Evolutionary conservation across 345 rosid species (phyloP).

Genomic region (Brassica napus): DNA sequence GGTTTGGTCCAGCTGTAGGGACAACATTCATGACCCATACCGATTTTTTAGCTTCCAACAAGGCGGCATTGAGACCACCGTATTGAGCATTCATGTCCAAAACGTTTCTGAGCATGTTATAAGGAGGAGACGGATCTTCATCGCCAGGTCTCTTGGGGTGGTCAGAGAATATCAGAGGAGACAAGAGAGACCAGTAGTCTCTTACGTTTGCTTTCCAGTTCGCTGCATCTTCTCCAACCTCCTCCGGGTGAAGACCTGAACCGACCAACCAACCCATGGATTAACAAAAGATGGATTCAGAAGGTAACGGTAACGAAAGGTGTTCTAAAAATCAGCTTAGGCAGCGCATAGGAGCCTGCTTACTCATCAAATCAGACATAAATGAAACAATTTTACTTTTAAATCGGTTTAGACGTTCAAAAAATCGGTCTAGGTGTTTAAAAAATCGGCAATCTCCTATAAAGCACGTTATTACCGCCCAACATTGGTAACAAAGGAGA

Average conservation of each 20-base stretch:
- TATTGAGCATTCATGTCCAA: conserved; percentile 95
- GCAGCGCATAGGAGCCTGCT: too few species aligned
- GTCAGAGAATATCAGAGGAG: conserved; percentile 97
- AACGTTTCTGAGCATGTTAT: conserved; percentile 94
- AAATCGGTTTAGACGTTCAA: too few species aligned
- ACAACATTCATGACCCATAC: conserved; percentile 99
- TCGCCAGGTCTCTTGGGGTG: conserved; percentile 99
- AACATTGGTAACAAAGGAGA: conserved; percentile 13
- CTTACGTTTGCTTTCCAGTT: conserved; percentile 59
- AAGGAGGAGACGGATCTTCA: conserved; percentile 97
- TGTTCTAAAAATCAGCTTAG: not conserved
- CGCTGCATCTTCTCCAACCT: conserved; percentile 60
- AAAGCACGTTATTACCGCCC: not conserved
- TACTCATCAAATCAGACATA: too few species aligned
- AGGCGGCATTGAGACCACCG: conserved; percentile 86
- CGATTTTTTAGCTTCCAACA: conserved; percentile 77
- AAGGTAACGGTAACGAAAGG: not conserved
- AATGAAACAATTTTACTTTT: too few species aligned
- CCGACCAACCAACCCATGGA: conserved; percentile 14
- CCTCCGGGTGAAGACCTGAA: conserved; percentile 72
- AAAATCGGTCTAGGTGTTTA: too few species aligned
- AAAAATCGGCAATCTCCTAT: not conserved
- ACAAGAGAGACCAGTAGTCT: conserved; percentile 94
- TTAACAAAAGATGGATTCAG: conserved; percentile 8
- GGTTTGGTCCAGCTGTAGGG: conserved; percentile 78